Percentiles rank a stretch among this genome's conserved stretches.
phyloP scores from a whole-genome alignment of 495 filamentous ascomycete species.

The Aspergillus coremiiformis region DNA sequence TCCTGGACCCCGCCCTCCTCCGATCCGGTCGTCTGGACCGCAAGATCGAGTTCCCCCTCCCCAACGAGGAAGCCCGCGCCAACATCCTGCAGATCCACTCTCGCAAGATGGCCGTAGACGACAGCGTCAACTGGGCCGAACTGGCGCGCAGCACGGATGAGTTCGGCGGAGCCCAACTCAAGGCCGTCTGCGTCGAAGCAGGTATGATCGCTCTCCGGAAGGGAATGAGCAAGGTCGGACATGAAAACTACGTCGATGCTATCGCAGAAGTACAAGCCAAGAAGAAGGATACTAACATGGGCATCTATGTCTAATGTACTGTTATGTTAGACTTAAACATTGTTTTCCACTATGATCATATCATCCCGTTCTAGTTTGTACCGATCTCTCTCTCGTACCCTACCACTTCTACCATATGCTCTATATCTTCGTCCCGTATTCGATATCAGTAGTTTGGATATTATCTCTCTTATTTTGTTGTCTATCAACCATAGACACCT shows the following conservation, averaged over 20 bases:
- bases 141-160: slow-evolving; percentile 96
- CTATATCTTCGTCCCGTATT: slow-evolving; percentile 21
- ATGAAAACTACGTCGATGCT: slow-evolving; percentile 99
- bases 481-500: neutral
- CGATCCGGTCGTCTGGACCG: slow-evolving; percentile 92
- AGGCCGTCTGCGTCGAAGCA: slow-evolving; percentile 97
- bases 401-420: slow-evolving; percentile 7
- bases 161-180: slow-evolving; percentile 94
- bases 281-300: slow-evolving; percentile 80
- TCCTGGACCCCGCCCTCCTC: slow-evolving; percentile 89
- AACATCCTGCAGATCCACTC: slow-evolving; percentile 97
- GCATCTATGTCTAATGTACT: slow-evolving; percentile 42
- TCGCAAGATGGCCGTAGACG: slow-evolving; percentile 95
- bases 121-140: slow-evolving; percentile 92
- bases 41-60: slow-evolving; percentile 98
- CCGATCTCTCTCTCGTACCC: neutral
- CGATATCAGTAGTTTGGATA: too few species aligned
- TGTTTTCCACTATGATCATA: slow-evolving; percentile 3
- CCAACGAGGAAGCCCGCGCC: slow-evolving; percentile 96
- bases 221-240: slow-evolving; percentile 87
- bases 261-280: slow-evolving; percentile 95
- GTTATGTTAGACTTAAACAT: neutral
- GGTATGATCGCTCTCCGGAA: slow-evolving; percentile 97
- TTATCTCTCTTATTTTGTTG: neutral
- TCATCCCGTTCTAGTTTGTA: neutral